Evolutionary conservation across 2,329 filamentous ascomycete species (phyloP), one percentile per base, ranked within the genome.

Genomic region (Aureobasidium sp.): DNA sequence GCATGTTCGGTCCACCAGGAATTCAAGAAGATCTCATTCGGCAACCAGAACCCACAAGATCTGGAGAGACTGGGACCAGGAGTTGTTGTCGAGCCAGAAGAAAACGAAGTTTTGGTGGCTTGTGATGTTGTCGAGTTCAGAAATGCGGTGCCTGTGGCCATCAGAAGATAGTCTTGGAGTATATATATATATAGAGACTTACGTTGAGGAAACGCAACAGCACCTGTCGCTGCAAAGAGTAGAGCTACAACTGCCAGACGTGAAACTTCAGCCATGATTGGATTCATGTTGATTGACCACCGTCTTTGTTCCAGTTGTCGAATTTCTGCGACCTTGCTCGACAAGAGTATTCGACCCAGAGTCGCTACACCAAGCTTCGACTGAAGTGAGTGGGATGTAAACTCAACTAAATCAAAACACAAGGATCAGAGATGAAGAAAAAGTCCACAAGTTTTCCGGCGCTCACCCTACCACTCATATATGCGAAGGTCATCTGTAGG

Each of bases 1-100:
- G 53, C 53, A 46, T 45, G 40, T 27, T 57, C 29, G 6, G 53
- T 57, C n/a, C 23, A 57, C 53, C 53, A 57, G 2, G 53, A 57
- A 5, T 57, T 46, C 13, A 57, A 21, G 31, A 40, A 45, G 13
- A 57, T 57, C 29, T 57, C 53, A 21, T 21, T 27, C 6, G 53
- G 53, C 17, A 45, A 46, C 37, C 27, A 57, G 19, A 33, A 37
- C 9, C 42, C 40, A 9, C 53, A 57, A 31, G 40, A 46, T 46
- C 40, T 45, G 7, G 53, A n/a, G 1, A 57, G 40, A 13, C 42
- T 57, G 3, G 53, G 40, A 3, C 29, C 53, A 21, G 42, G 29
- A 15, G 53, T 57, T 7, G 42, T 46, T 17, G n/a, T 15, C 25
- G 43, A 29, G 8, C 23, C 8, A 1, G 23, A 27, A 9, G 23